Evolutionary conservation across 129 eudicot species (phyloP).

Genomic region (Artemisia annua): DNA sequence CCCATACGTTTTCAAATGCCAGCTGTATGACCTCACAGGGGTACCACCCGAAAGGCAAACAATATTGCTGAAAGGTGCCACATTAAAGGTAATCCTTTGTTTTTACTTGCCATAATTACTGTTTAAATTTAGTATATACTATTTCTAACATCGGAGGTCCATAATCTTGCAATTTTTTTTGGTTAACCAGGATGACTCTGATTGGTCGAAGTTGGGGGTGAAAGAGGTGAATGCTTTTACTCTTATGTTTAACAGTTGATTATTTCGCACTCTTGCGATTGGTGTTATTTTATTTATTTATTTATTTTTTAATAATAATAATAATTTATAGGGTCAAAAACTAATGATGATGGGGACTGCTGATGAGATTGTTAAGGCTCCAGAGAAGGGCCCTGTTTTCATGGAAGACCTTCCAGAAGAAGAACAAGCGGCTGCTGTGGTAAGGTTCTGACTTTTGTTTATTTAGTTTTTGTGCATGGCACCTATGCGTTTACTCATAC

Average conservation of each 20-base stretch:
- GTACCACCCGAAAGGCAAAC: conserved; percentile 99
- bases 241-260: conserved; percentile 16
- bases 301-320: too few species aligned
- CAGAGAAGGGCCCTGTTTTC: conserved; percentile 92
- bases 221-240: conserved; percentile 66
- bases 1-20: conserved; percentile 89
- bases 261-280: conserved; percentile 1
- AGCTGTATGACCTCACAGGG: conserved; percentile 91
- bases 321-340: conserved; percentile 71
- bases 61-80: conserved; percentile 93
- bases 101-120: conserved; percentile 8
- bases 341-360: conserved; percentile 99
- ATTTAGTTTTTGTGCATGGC: not conserved
- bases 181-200: conserved; percentile 78
- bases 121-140: not conserved
- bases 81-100: conserved; percentile 64
- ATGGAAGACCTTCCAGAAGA: conserved; percentile 98
- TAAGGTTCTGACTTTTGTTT: conserved; percentile 35
- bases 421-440: conserved; percentile 82
- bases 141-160: conserved; percentile 9
- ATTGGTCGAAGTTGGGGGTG: conserved; percentile 92
- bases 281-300: too few species aligned
- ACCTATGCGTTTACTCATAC: not conserved
- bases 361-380: conserved; percentile 93
- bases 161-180: conserved; percentile 8